Evolutionary conservation across 257 asterid genomes (phyloP).

Genomic region (Lavandula angustifolia): DNA sequence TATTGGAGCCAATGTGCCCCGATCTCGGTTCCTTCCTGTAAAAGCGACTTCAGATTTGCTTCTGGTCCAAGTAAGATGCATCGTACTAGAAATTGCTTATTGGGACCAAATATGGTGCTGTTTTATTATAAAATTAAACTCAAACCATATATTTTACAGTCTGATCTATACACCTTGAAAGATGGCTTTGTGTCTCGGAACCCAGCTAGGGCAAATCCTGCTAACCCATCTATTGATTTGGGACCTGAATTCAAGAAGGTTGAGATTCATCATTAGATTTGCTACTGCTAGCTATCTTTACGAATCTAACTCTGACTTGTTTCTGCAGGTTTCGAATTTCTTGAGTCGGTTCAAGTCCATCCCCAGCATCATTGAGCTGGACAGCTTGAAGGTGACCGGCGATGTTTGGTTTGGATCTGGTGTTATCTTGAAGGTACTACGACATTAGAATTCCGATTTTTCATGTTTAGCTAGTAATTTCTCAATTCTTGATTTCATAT

Average conservation of each 20-base stretch:
- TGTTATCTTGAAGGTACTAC: conserved; percentile 70
- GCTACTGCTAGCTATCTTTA: not conserved
- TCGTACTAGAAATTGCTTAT: not conserved
- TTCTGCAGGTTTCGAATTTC: conserved; percentile 72
- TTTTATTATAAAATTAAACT: conserved; percentile 27
- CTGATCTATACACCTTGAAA: conserved; percentile 87
- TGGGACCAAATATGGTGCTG: conserved; percentile 5
- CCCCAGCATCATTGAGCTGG: conserved; percentile 90
- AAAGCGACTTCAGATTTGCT: conserved; percentile 94
- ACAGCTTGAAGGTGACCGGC: conserved; percentile 85
- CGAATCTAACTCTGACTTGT: conserved; percentile 7
- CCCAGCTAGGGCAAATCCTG: conserved; percentile 73
- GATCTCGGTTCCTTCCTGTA: conserved; percentile 97
- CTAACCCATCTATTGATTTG: conserved; percentile 85
- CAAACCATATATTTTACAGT: conserved; percentile 50
- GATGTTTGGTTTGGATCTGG: conserved; percentile 89
- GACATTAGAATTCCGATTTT: too few relatives aligned
- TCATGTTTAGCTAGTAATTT: too few relatives aligned
- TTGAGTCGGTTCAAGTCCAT: conserved; percentile 81
- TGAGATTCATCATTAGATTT: conserved; percentile 14
- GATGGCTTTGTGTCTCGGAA: conserved; percentile 82
- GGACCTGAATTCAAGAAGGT: conserved; percentile 99
- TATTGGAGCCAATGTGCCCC: conserved; percentile 93
- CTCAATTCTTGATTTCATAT: too few relatives aligned
- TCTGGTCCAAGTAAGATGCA: conserved; percentile 76